Evolutionary conservation across 768 basidiomycete genomes (phyloP), one percentile per base, ranked within the genome.

Genomic region (Trametes villosa): DNA sequence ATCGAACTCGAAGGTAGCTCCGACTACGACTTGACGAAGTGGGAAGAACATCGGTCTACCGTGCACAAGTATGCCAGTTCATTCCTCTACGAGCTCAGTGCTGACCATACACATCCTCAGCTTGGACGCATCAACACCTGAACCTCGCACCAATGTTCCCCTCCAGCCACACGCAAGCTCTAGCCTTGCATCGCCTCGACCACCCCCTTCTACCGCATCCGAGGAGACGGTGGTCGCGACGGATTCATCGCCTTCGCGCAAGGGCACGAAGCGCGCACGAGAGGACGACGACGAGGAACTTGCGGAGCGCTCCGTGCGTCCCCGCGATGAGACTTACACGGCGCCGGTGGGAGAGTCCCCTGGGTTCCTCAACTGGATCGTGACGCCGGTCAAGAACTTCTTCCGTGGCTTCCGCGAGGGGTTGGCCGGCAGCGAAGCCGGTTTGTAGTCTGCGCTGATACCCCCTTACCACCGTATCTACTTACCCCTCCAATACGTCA

Each of bases 361-460:
- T n/a, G 75, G 76, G 44, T 63, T 79, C 33, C 68, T 85, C 53
- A 83, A 82, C 33, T 88, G 85, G 87, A 78, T 89, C 67, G 73
- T 83, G 71, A 75, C 83, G 40, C 87, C 88, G 6, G 77, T 88
- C 72, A 80, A 82, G 68, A 83, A 84, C 7, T 88, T 90, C 69
- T 77, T 86, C 55, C 81, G 83, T 63, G 88, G 87, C 20, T 88
- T 90, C 75, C 82, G 82, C 65, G 86, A 88, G 72, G 65, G 66
- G 9, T 48, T 68, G 38, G 55, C 65, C 38, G 63, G 62, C n/a
- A n/a, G 15, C 52, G 56, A 49, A 50, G 18, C 26, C 20, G n/a
- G 38, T n/a, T 6, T 34, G 27, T 13, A 13, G n/a, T 5, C 36
- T 15, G 20, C 33, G 13, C 40, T 1, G 13, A 29, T 15, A 26